Evolutionary conservation across 352 stramenopile genomes (phyloP).

Genomic region (Globisporangium acanthophoron): DNA sequence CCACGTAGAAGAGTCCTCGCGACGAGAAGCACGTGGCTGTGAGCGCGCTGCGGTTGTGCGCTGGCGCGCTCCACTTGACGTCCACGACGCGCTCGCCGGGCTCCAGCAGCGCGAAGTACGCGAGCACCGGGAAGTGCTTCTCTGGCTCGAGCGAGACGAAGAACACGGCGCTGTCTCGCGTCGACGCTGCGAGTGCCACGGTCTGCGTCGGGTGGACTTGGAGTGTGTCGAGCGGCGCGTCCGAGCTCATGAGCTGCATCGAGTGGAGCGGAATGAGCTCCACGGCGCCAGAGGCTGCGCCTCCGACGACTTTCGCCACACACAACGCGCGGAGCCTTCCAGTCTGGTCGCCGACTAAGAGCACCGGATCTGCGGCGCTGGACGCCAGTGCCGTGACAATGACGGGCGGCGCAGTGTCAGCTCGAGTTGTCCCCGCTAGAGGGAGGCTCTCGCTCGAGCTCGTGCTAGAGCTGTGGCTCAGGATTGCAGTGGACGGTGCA

Average conservation of each 20-base stretch:
- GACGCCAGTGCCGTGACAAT: conserved; percentile 45
- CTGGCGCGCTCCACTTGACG: conserved; percentile 46
- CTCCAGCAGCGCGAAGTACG: conserved; percentile 38
- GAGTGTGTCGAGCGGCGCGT: conserved; percentile 42
- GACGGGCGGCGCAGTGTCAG: conserved; percentile 9
- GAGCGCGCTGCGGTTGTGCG: conserved; percentile 31
- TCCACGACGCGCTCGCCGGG: conserved; percentile 41
- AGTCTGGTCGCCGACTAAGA: conserved; percentile 53
- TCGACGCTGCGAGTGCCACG: conserved; percentile 51
- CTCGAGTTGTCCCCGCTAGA: neutral
- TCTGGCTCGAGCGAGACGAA: conserved; percentile 68
- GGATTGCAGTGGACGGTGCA: neutral
- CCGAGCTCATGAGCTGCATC: conserved; percentile 28
- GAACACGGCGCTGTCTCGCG: conserved; percentile 33
- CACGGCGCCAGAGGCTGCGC: conserved; percentile 22
- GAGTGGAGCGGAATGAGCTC: conserved; percentile 67
- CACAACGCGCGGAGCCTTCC: conserved; percentile 57
- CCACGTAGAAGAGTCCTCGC: conserved; percentile 41
- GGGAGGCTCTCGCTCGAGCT: conserved; percentile 2
- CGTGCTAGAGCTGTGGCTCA: conserved; percentile 2
- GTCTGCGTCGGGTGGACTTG: conserved; percentile 54
- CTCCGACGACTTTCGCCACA: conserved; percentile 41
- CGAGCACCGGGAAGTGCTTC: conserved; percentile 55
- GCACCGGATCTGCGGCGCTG: conserved; percentile 42
- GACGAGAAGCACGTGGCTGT: conserved; percentile 56